These are phyloP conservation scores for Coniochaeta sp. DNA, from an alignment of 2,329 filamentous ascomycete species.

Conservation along the genomic window DNA sequence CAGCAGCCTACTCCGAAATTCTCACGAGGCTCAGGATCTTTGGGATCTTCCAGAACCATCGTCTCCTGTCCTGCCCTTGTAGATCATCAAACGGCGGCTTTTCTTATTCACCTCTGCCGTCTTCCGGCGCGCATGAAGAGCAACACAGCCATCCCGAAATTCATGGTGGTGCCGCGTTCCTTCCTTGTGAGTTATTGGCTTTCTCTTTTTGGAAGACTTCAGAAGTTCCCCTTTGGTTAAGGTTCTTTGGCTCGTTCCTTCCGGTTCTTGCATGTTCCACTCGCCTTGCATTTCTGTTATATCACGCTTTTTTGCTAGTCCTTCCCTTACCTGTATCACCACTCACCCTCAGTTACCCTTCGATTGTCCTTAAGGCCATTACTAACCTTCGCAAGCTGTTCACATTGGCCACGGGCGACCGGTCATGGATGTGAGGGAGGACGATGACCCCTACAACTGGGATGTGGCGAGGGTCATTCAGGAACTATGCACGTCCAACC, in stretches of 20 bases:
- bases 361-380: too few relatives aligned
- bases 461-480: constrained; percentile 57
- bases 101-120: not conserved
- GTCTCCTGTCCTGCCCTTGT: too few relatives aligned
- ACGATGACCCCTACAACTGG: constrained; percentile 69
- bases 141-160: not conserved
- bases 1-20: too few relatives aligned
- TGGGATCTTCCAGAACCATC: not conserved
- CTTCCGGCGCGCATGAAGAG: not conserved
- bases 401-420: not conserved
- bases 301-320: not conserved
- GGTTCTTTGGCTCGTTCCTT: too few relatives aligned
- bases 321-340: not conserved
- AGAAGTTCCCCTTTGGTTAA: too few relatives aligned
- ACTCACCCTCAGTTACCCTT: not conserved
- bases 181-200: not conserved
- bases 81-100: not conserved
- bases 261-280: too few relatives aligned
- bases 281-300: too few relatives aligned
- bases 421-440: constrained; percentile 21
- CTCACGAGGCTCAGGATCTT: too few relatives aligned
- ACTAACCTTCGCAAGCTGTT: not conserved
- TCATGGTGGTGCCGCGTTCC: not conserved
- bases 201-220: too few relatives aligned
- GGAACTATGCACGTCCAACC: constrained; percentile 52